phyloP scores from a whole-genome alignment of 495 filamentous ascomycete genomes.

The Glutinoglossum americanum region DNA sequence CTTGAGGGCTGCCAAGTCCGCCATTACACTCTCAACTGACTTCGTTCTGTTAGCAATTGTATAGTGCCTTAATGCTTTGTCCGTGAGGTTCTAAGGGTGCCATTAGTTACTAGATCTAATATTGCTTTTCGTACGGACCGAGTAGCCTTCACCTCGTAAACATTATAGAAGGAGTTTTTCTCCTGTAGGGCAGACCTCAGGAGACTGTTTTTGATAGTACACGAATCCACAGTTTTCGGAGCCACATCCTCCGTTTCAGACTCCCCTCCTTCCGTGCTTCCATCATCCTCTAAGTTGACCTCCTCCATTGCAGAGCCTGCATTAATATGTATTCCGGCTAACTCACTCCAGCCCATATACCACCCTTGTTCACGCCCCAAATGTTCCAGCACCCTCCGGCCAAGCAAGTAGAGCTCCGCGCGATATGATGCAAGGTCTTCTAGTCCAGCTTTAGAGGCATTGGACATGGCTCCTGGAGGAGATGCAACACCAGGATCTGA shows the following conservation, averaged over 20 bases:
- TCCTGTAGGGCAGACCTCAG: slow-evolving; percentile 17
- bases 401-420: slow-evolving; percentile 62
- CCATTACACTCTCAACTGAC: slow-evolving; percentile 52
- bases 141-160: slow-evolving; percentile 22
- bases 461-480: neutral
- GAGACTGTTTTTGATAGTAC: slow-evolving; percentile 26
- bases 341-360: slow-evolving; percentile 51
- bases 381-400: slow-evolving; percentile 53
- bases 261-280: neutral
- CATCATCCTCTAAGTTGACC: slow-evolving; percentile 5
- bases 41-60: slow-evolving; percentile 53
- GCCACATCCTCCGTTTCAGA: neutral
- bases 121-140: neutral
- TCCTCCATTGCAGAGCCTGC: slow-evolving; percentile 7
- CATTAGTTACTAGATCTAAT: neutral
- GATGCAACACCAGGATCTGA: neutral
- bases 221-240: slow-evolving; percentile 7
- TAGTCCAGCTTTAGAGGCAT: slow-evolving; percentile 36
- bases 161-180: slow-evolving; percentile 25
- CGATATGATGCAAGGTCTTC: slow-evolving; percentile 67
- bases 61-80: slow-evolving; percentile 30
- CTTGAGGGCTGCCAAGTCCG: slow-evolving; percentile 70
- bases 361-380: slow-evolving; percentile 54
- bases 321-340: slow-evolving; percentile 12
- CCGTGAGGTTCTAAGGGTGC: slow-evolving; percentile 16